Percentiles rank a stretch among this genome's conserved stretches.
Evolutionary conservation across 306 rosid genomes (phyloP).

Genomic region (Adenanthera pavonina): DNA sequence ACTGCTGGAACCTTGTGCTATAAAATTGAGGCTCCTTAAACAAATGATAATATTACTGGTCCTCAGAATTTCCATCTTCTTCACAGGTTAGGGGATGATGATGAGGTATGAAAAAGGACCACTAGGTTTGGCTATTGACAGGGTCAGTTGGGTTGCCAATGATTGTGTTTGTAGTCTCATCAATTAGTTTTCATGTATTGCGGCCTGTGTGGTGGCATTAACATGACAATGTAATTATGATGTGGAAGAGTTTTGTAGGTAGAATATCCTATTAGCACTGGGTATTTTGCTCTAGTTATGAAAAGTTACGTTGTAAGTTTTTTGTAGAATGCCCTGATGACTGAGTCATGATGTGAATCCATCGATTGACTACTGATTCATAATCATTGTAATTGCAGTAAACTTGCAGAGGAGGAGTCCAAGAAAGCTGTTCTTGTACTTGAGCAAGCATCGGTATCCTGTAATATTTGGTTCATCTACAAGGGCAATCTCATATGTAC

Average conservation of each 20-base stretch:
- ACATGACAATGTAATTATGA: neutral
- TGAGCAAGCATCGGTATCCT: conserved; percentile 58
- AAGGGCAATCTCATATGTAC: conserved; percentile 65
- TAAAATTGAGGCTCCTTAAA: conserved; percentile 24
- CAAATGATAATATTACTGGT: neutral
- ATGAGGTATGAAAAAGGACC: neutral
- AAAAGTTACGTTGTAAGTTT: conserved; percentile 29
- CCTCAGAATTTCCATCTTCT: conserved; percentile 7
- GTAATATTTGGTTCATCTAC: conserved; percentile 80
- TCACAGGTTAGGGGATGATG: neutral
- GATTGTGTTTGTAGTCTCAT: neutral
- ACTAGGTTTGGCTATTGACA: neutral
- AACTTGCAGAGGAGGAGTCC: conserved; percentile 59
- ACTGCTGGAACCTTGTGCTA: conserved; percentile 9
- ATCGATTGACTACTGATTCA: conserved; percentile 23
- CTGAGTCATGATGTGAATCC: conserved; percentile 8
- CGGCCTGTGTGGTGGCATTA: neutral
- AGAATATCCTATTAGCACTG: neutral
- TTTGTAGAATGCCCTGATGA: conserved; percentile 12
- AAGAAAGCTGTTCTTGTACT: conserved; percentile 62
- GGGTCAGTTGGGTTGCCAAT: neutral
- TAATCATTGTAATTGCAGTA: conserved; percentile 49
- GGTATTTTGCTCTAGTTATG: neutral
- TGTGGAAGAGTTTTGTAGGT: neutral
- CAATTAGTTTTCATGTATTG: neutral